phyloP scores from a whole-genome alignment of 2,329 filamentous ascomycete genomes.

The Claviceps africana region DNA sequence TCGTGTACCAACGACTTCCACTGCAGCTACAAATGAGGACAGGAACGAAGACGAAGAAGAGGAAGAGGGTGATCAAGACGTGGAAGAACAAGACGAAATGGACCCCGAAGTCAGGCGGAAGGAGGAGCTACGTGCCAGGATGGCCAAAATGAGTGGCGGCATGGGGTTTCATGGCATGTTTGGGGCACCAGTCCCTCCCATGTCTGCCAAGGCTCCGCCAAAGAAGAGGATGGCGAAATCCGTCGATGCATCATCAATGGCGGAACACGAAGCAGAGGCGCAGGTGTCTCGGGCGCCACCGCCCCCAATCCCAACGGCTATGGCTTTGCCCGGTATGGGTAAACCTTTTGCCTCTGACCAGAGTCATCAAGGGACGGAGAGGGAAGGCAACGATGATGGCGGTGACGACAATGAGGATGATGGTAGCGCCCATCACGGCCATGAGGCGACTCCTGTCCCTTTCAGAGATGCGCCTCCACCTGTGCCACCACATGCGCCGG shows the following conservation, averaged over 20 bases:
- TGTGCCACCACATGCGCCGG: constrained; percentile 13
- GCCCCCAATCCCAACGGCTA: constrained; percentile 44
- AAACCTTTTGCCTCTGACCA: constrained; percentile 33
- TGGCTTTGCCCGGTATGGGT: constrained; percentile 61
- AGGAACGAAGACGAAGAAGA: constrained; percentile 36
- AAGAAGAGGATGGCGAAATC: constrained; percentile 37
- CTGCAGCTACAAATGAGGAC: constrained; percentile 40
- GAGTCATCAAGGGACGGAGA: constrained; percentile 24
- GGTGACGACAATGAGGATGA: not conserved
- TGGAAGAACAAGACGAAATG: constrained; percentile 71
- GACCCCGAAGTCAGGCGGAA: constrained; percentile 77
- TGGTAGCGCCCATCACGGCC: not conserved
- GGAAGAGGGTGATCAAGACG: constrained; percentile 47
- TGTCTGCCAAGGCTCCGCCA: constrained; percentile 29
- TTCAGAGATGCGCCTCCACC: constrained; percentile 16
- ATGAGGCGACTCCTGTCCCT: constrained; percentile 6
- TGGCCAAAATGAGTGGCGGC: constrained; percentile 97
- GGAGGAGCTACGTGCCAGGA: constrained; percentile 80
- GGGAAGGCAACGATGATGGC: constrained; percentile 5
- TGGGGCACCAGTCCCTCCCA: constrained; percentile 54
- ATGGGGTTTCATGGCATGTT: constrained; percentile 97
- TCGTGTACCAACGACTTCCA: constrained; percentile 23
- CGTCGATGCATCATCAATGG: constrained; percentile 17
- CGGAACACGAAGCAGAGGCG: constrained; percentile 31
- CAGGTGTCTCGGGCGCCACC: constrained; percentile 25